Conservation (phyloP, 495 filamentous ascomycete genomes). For the Aspergillus saccharolyticus region DNA sequence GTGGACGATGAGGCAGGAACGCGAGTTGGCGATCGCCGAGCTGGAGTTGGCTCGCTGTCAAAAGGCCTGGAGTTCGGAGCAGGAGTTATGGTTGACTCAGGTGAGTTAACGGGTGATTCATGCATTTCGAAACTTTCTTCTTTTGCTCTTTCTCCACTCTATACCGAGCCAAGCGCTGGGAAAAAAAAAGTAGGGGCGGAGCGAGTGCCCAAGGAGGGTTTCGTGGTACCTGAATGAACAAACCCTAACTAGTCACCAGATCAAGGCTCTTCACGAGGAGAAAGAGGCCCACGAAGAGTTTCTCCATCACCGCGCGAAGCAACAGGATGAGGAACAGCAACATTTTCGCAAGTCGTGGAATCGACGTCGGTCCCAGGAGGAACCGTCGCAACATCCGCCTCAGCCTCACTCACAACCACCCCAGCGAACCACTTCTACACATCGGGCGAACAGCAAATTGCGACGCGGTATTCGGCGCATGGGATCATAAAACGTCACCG, state of each 20-base stretch:
- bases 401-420: not conserved
- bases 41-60: conserved; percentile 34
- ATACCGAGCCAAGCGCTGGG: conserved; percentile 1
- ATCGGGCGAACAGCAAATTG: conserved; percentile 7
- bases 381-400: conserved; percentile 6
- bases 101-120: conserved; percentile 19
- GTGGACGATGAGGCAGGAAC: conserved; percentile 36
- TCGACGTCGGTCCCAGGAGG: conserved; percentile 20
- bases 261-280: conserved; percentile 34
- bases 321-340: conserved; percentile 35
- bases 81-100: conserved; percentile 38
- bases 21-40: conserved; percentile 26
- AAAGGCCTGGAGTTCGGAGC: conserved; percentile 42
- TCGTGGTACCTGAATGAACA: not conserved
- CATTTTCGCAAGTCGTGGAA: conserved; percentile 40
- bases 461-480: conserved; percentile 4
- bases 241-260: conserved; percentile 16
- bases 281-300: conserved; percentile 37
- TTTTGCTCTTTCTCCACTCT: not conserved
- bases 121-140: not conserved
- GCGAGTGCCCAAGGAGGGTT: too few relatives aligned
- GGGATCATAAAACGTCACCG: not conserved
- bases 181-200: too few relatives aligned
- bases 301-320: conserved; percentile 30
- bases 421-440: not conserved